A percentile compares a stretch with the other conserved stretches of the same genome.
Evolutionary conservation across 1,284 basidiomycete genomes (phyloP).

Genomic region (Apiotrichum gamsii): DNA sequence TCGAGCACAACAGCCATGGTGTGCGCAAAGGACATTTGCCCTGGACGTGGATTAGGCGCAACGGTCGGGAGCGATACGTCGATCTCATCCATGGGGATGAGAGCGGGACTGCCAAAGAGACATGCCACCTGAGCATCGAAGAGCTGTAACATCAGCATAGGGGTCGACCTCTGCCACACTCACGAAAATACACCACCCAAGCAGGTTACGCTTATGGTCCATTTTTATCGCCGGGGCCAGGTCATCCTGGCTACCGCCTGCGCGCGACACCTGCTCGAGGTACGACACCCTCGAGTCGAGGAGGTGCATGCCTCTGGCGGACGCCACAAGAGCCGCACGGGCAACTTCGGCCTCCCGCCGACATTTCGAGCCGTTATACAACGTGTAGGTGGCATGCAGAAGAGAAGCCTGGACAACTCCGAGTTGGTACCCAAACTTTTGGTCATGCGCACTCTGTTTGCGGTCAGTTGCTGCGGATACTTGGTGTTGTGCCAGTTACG

Average conservation of each 20-base stretch:
- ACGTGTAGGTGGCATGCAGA: slow-evolving; percentile 17
- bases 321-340: slow-evolving; percentile 12
- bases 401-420: slow-evolving; percentile 18
- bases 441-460: slow-evolving; percentile 24
- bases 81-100: slow-evolving; percentile 16
- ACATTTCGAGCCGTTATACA: slow-evolving; percentile 20
- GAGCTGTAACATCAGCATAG: slow-evolving; percentile 10
- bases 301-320: slow-evolving; percentile 21
- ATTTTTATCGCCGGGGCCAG: slow-evolving; percentile 13
- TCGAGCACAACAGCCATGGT: slow-evolving; percentile 17
- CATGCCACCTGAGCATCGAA: slow-evolving; percentile 20
- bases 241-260: slow-evolving; percentile 6
- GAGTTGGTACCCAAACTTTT: slow-evolving; percentile 18
- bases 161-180: background rate
- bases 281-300: slow-evolving; percentile 15
- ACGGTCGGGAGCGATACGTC: slow-evolving; percentile 5
- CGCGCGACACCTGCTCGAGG: slow-evolving; percentile 5
- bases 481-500: background rate
- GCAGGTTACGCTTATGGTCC: slow-evolving; percentile 15
- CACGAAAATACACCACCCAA: slow-evolving; percentile 27
- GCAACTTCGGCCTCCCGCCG: slow-evolving; percentile 20
- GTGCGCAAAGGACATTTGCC: slow-evolving; percentile 5
- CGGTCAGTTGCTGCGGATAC: too few species aligned
- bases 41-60: background rate
- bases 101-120: slow-evolving; percentile 16